phyloP scores from a whole-genome alignment of 1,284 basidiomycete genomes.

The Agroathelia rolfsii region DNA sequence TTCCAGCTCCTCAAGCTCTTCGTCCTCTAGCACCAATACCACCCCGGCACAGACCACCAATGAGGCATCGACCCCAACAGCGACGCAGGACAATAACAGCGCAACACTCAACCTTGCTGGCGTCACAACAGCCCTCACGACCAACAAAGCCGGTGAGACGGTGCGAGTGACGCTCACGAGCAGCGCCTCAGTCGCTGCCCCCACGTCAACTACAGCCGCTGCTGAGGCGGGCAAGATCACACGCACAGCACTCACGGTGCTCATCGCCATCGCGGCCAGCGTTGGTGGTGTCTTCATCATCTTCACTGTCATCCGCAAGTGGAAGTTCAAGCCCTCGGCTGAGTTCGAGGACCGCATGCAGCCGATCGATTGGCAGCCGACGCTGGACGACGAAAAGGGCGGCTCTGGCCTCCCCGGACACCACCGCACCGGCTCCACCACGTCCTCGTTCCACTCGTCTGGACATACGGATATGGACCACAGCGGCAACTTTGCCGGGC shows the following conservation, averaged over 20 bases:
- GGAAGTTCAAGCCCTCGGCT: slow-evolving; percentile 76
- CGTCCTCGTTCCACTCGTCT: slow-evolving; percentile 65
- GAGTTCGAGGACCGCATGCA: slow-evolving; percentile 76
- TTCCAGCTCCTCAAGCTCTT: slow-evolving; percentile 3
- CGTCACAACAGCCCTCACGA: slow-evolving; percentile 8
- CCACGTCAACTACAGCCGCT: slow-evolving; percentile 15
- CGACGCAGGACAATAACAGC: slow-evolving; percentile 7
- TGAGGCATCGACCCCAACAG: slow-evolving; percentile 11
- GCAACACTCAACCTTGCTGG: slow-evolving; percentile 8
- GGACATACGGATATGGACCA: slow-evolving; percentile 35
- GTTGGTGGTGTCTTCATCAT: slow-evolving; percentile 60
- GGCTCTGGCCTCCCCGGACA: slow-evolving; percentile 32
- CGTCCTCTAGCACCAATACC: slow-evolving; percentile 5
- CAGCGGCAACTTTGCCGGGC: slow-evolving; percentile 24
- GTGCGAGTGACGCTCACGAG: slow-evolving; percentile 15
- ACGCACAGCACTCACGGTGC: slow-evolving; percentile 57
- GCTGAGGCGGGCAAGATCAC: slow-evolving; percentile 37
- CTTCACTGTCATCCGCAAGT: slow-evolving; percentile 87
- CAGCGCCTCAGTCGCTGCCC: slow-evolving; percentile 17
- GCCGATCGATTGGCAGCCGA: slow-evolving; percentile 76
- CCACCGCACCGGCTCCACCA: slow-evolving; percentile 44
- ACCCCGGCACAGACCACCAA: slow-evolving; percentile 13
- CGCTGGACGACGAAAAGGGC: slow-evolving; percentile 27
- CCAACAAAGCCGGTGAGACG: slow-evolving; percentile 11
- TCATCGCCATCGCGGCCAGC: slow-evolving; percentile 63